These are phyloP conservation scores for Pythium grandisporangium DNA, from an alignment of 352 stramenopile genomes.

Conservation along the genomic window DNA sequence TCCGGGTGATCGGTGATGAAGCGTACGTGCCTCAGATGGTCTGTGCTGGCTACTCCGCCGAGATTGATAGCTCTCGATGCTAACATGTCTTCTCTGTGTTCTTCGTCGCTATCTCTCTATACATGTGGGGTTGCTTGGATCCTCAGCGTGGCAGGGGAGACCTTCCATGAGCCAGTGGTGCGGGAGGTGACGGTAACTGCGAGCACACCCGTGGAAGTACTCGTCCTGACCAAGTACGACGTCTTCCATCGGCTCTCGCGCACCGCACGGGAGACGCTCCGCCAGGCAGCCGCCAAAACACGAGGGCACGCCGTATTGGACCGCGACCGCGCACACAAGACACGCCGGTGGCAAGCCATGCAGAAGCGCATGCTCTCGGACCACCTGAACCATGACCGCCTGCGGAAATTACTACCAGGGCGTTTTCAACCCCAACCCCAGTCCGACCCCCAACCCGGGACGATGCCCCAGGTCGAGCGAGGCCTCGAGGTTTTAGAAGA, in stretches of 20 bases:
- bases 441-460: neutral
- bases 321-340: conserved; percentile 64
- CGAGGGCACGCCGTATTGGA: conserved; percentile 48
- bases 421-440: neutral
- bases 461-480: too few relatives aligned
- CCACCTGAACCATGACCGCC: conserved; percentile 33
- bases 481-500: too few relatives aligned
- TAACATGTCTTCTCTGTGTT: too few relatives aligned
- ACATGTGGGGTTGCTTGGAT: too few relatives aligned
- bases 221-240: conserved; percentile 73
- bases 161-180: conserved; percentile 59
- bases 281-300: conserved; percentile 25
- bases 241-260: conserved; percentile 64
- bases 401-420: conserved; percentile 30
- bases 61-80: too few relatives aligned
- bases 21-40: conserved; percentile 60
- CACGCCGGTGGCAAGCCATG: conserved; percentile 48
- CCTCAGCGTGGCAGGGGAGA: conserved; percentile 45
- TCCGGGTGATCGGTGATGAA: conserved; percentile 57
- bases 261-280: conserved; percentile 39
- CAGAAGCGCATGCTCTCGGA: conserved; percentile 37
- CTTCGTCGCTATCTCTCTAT: too few relatives aligned
- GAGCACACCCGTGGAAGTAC: conserved; percentile 54
- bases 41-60: too few relatives aligned
- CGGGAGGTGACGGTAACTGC: conserved; percentile 55